Conservation (phyloP, 2,329 filamentous ascomycete species). For the Exophiala mesophila region DNA sequence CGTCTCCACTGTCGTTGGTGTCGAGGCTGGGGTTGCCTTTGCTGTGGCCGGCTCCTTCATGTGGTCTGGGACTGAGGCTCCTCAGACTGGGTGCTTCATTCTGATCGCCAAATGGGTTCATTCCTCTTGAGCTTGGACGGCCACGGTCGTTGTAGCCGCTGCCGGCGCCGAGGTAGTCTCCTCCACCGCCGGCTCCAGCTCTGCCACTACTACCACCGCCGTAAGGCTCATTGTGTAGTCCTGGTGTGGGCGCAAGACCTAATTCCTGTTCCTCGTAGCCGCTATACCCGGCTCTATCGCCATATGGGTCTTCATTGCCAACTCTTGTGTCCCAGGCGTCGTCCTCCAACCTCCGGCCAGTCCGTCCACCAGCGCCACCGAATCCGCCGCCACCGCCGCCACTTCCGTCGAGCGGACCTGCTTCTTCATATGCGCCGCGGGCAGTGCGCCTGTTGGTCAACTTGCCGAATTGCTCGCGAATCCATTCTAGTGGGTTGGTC, state of each 20-base stretch:
- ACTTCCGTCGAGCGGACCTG: constrained; percentile 37
- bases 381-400: constrained; percentile 28
- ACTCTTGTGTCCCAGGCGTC: constrained; percentile 82
- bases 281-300: constrained; percentile 52
- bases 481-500: constrained; percentile 66
- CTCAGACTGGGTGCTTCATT: constrained; percentile 60
- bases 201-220: constrained; percentile 36
- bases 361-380: constrained; percentile 36
- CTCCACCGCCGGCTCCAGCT: constrained; percentile 39
- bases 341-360: constrained; percentile 65
- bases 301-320: constrained; percentile 54
- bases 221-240: constrained; percentile 33
- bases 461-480: constrained; percentile 60
- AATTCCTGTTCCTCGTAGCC: constrained; percentile 72
- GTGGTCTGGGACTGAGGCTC: constrained; percentile 72
- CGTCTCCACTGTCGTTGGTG: constrained; percentile 19
- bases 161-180: constrained; percentile 38
- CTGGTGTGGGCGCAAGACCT: constrained; percentile 43
- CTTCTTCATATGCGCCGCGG: constrained; percentile 65
- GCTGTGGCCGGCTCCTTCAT: constrained; percentile 37
- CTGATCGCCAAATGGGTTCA: constrained; percentile 69
- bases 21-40: constrained; percentile 40
- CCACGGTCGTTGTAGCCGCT: constrained; percentile 43
- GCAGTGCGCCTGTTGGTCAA: constrained; percentile 64
- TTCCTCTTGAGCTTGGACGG: constrained; percentile 31